Conservation (phyloP, 139 green algal genomes). For the Nannochloris sp. region DNA sequence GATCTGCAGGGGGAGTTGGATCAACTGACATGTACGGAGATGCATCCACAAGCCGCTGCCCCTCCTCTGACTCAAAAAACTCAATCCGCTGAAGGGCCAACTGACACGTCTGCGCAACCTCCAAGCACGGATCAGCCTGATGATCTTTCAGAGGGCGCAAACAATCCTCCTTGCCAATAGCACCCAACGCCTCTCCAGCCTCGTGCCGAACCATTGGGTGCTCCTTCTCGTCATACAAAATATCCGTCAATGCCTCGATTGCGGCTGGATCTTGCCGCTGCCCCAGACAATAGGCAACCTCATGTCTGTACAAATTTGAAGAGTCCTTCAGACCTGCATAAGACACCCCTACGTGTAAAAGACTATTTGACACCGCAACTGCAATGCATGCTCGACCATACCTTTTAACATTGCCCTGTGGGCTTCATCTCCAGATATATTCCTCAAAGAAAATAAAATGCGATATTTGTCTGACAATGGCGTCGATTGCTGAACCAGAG, state of each 20-base stretch:
- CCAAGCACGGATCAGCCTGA: constrained; percentile 31
- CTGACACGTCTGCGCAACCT: constrained; percentile 93
- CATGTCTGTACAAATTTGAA: constrained; percentile 77
- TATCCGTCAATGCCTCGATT: constrained; percentile 38
- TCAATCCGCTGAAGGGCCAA: constrained; percentile 85
- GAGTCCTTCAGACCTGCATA: constrained; percentile 54
- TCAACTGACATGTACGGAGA: constrained; percentile 84
- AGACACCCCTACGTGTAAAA: no score
- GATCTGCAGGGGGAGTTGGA: constrained; percentile 71
- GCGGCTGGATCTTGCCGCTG: constrained; percentile 73
- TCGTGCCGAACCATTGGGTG: constrained; percentile 85
- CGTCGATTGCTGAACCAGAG: constrained; percentile 38
- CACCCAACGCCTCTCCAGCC: constrained; percentile 79
- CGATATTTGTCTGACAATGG: constrained; percentile 66
- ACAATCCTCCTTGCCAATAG: constrained; percentile 66
- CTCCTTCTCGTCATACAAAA: constrained; percentile 51
- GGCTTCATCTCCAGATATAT: constrained; percentile 39
- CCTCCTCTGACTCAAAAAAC: constrained; percentile 14
- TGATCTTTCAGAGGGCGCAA: constrained; percentile 49
- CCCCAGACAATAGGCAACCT: constrained; percentile 84
- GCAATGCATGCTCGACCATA: constrained; percentile 6
- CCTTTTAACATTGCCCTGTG: constrained; percentile 52
- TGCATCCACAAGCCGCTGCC: neutral
- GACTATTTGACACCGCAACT: no score
- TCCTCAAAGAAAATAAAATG: constrained; percentile 69